These are phyloP conservation scores for Hypoxylon lienhwacheense DNA, from an alignment of 495 filamentous ascomycete genomes.

Conservation along the genomic window DNA sequence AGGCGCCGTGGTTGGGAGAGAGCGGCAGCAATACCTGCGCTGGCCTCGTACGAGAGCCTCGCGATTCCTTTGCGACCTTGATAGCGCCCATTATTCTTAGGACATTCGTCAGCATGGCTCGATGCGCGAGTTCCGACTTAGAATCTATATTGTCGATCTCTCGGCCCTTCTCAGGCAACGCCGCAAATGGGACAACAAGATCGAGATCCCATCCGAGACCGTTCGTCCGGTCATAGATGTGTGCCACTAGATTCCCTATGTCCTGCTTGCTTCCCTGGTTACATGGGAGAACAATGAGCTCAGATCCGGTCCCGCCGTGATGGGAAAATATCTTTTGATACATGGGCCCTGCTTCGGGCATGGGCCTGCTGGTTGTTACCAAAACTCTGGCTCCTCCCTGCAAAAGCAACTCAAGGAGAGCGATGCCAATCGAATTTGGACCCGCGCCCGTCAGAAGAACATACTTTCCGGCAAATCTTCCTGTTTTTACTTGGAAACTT, in stretches of 20 bases:
- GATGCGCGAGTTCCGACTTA: slow-evolving; percentile 94
- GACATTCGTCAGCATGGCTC: slow-evolving; percentile 97
- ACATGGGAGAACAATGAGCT: slow-evolving; percentile 89
- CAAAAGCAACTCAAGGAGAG: slow-evolving; percentile 82
- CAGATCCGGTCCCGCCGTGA: slow-evolving; percentile 76
- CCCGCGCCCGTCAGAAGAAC: slow-evolving; percentile 88
- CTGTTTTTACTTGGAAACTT: slow-evolving; percentile 58
- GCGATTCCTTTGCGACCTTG: slow-evolving; percentile 80
- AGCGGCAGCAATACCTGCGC: slow-evolving; percentile 94
- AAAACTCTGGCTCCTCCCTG: slow-evolving; percentile 85
- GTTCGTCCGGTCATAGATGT: slow-evolving; percentile 84
- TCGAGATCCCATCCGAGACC: slow-evolving; percentile 91
- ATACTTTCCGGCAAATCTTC: slow-evolving; percentile 80
- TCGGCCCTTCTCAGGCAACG: slow-evolving; percentile 84
- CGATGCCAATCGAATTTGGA: slow-evolving; percentile 85
- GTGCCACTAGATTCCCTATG: slow-evolving; percentile 77
- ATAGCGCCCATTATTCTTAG: slow-evolving; percentile 84
- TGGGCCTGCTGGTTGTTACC: slow-evolving; percentile 84
- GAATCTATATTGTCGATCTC: slow-evolving; percentile 89
- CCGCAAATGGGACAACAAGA: slow-evolving; percentile 83
- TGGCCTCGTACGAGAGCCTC: slow-evolving; percentile 88
- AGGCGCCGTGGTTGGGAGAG: slow-evolving; percentile 96
- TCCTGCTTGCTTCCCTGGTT: slow-evolving; percentile 92
- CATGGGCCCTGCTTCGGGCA: slow-evolving; percentile 85
- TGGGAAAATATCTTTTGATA: slow-evolving; percentile 87